Conservation (phyloP, 495 filamentous ascomycete genomes). For the Podospora fimiseda region DNA sequence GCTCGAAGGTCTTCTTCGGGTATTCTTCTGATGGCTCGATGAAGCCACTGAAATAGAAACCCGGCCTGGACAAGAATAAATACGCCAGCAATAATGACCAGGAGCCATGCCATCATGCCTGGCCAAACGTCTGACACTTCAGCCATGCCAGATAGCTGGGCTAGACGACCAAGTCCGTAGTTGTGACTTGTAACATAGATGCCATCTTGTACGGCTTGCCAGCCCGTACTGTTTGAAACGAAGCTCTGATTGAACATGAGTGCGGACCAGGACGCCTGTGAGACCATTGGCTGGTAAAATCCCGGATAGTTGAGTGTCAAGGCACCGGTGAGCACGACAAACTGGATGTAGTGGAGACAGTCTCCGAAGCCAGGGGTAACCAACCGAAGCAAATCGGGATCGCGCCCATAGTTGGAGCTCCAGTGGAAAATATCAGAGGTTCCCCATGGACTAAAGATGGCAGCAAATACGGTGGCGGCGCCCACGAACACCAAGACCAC, state of each 20-base stretch:
- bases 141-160: slow-evolving; percentile 79
- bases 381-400: slow-evolving; percentile 82
- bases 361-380: slow-evolving; percentile 96
- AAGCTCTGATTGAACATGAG: slow-evolving; percentile 94
- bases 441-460: slow-evolving; percentile 89
- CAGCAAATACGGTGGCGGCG: slow-evolving; percentile 72
- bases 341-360: slow-evolving; percentile 96
- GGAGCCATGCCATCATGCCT: slow-evolving; percentile 79
- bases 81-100: slow-evolving; percentile 62
- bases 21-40: slow-evolving; percentile 60
- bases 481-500: slow-evolving; percentile 73
- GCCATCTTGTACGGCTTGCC: slow-evolving; percentile 66
- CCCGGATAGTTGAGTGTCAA: slow-evolving; percentile 86
- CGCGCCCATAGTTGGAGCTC: slow-evolving; percentile 93
- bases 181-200: slow-evolving; percentile 66
- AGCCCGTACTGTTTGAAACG: slow-evolving; percentile 58
- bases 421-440: slow-evolving; percentile 82
- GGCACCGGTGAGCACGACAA: slow-evolving; percentile 78
- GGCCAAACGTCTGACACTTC: slow-evolving; percentile 80
- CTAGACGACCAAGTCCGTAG: slow-evolving; percentile 72
- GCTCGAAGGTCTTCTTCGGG: slow-evolving; percentile 78
- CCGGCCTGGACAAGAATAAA: slow-evolving; percentile 69
- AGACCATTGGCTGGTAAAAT: slow-evolving; percentile 86
- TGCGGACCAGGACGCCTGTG: slow-evolving; percentile 76
- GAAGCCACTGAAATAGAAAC: slow-evolving; percentile 68